These are phyloP conservation scores for Xerocomellus dryophilus DNA, from an alignment of 768 basidiomycete species.

Conservation along the genomic window DNA sequence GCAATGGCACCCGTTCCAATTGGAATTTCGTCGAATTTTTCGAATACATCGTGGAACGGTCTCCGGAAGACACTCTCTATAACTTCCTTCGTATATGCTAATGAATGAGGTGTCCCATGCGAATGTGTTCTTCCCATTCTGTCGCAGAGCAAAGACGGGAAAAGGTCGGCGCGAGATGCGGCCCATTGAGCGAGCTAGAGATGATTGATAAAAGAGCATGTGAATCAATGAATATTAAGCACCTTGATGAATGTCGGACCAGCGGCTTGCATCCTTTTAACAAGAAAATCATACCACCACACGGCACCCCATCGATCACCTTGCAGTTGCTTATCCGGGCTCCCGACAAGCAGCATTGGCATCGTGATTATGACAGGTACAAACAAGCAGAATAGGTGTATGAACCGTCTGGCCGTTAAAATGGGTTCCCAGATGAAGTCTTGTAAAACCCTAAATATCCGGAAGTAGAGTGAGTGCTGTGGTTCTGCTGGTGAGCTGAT, in stretches of 20 bases:
- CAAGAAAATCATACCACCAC: constrained; percentile 96
- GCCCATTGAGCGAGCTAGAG: constrained; percentile 95
- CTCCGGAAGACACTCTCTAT: constrained; percentile 82
- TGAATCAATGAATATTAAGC: constrained; percentile 14
- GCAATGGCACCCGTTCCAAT: constrained; percentile 99
- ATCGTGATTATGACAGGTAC: constrained; percentile 79
- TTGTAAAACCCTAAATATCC: constrained; percentile 48
- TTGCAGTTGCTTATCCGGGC: constrained; percentile 48
- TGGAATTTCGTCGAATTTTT: constrained; percentile 79
- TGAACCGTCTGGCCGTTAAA: constrained; percentile 76
- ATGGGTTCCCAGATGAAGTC: constrained; percentile 79
- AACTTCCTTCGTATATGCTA: constrained; percentile 74
- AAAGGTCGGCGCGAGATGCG: constrained; percentile 90
- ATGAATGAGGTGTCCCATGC: constrained; percentile 74
- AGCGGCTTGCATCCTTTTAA: constrained; percentile 86
- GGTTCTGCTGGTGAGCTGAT: constrained; percentile 72
- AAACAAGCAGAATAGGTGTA: constrained; percentile 80
- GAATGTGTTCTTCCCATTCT: constrained; percentile 87
- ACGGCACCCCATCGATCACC: constrained; percentile 90
- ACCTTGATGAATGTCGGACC: constrained; percentile 98
- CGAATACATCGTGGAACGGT: constrained; percentile 86
- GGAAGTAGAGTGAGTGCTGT: constrained; percentile 43
- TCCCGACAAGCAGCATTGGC: constrained; percentile 79
- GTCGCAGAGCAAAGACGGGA: constrained; percentile 82
- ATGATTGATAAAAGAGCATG: constrained; percentile 7